Base-by-base conservation (phyloP, 2,329 filamentous ascomycete species). In the Hypoxylon sp. region DNA sequence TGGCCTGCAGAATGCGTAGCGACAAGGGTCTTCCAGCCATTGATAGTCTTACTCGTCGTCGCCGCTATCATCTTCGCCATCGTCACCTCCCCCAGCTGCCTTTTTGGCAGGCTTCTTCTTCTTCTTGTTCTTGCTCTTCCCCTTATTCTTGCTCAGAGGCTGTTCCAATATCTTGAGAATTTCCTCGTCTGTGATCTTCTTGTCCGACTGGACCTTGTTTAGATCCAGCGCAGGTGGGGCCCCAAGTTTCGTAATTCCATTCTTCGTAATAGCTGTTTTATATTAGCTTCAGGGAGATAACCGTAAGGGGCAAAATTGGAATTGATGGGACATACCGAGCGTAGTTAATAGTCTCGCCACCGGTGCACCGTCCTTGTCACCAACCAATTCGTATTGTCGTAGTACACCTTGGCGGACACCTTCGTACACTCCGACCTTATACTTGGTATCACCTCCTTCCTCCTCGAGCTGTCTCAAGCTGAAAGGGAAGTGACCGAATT, bases 401-500 rank as follows among this genome's bases (percentile, higher is more conserved):
- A 99, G 89, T 63, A 98, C 93, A 77, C 94, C 94, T 76, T 91
- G 90, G 76, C 96, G 92, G 62, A 98, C 95, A 82, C 95, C 98
- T 84, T 99, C 96, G 65, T 98, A 92, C 64, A 98, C 92, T 78
- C 96, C 96, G 60, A 83, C 96, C 91, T 91, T 98, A 92, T 74
- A 77, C 45, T 77, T 77, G 38, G 75, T 77, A 66, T 93, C 96
- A 72, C 94, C 90, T 78, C 95, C 91, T 88, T 99, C 96, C 77
- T 98, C 95, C 70, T 98, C 95, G 69, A 99, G 89, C 85, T 99
- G 96, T 78, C 96, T 89, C 85, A 98, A 87, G 83, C 93, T 97
- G 89, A 99, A 99, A 75, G 96, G 96, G 87, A 99, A 99, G 69
- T 89, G 93, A 72, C 95, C 94, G 78, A 98, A 99, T 85, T 95